Conservation (phyloP, 345 rosid species). For the Angophora floribunda region DNA sequence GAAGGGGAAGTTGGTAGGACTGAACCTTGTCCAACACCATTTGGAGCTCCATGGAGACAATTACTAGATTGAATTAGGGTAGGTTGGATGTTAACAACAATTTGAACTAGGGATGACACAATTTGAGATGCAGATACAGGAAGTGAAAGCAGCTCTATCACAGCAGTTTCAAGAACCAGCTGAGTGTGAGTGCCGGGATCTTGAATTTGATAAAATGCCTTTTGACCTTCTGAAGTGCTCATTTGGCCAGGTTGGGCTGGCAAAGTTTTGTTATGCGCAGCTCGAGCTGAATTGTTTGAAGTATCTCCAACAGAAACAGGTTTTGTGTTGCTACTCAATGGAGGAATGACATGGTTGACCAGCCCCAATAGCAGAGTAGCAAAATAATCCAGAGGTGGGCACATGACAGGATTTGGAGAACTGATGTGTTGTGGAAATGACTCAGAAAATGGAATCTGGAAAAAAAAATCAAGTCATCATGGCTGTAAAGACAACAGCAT, state of each 20-base stretch:
- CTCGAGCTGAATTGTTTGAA: conserved; percentile 42
- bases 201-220: conserved; percentile 92
- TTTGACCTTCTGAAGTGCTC: conserved; percentile 67
- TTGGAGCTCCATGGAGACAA: conserved; percentile 69
- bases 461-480: background rate
- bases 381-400: conserved; percentile 93
- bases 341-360: conserved; percentile 91
- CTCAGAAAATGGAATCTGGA: conserved; percentile 93
- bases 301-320: conserved; percentile 56
- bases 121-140: conserved; percentile 84
- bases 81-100: conserved; percentile 85
- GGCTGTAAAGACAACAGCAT: background rate
- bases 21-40: conserved; percentile 62
- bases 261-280: conserved; percentile 53
- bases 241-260: conserved; percentile 68
- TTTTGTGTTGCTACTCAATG: conserved; percentile 63
- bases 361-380: conserved; percentile 78
- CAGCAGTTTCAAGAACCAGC: conserved; percentile 90
- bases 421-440: conserved; percentile 80
- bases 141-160: conserved; percentile 91
- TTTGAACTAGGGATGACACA: conserved; percentile 79
- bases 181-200: conserved; percentile 97
- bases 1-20: conserved; percentile 88
- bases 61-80: conserved; percentile 91
- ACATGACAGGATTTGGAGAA: conserved; percentile 48